Evolutionary conservation across 352 stramenopile genomes (phyloP), one percentile per base, ranked within the genome.

Genomic region (Phytophthora niederhauseri): DNA sequence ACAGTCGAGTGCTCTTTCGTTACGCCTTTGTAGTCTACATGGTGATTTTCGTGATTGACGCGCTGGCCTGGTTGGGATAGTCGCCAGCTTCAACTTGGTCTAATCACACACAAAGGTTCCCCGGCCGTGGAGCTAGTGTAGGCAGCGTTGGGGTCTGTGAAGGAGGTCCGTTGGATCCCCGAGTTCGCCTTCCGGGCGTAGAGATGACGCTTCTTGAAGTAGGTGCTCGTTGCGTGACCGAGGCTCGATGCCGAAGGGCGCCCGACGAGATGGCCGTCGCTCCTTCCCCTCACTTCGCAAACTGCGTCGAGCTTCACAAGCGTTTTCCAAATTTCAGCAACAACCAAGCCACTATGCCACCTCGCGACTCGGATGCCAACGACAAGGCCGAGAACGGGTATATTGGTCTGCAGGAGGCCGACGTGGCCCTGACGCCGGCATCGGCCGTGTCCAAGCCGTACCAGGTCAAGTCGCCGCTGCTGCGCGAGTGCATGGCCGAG

Each of bases 401-500:
- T 57, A n/a, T 68, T 2, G 65, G 66, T 12, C 53, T 75, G 12
- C 64, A 72, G 54, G 68, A 74, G 43, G 34, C 72, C 11, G 70
- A 78, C 51, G 67, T 78, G 24, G 56, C 28, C 8, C 59, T 72
- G 52, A 57, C 56, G 15, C 34, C 61, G 8, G 49, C 34, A 31
- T 31, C 50, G 30, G 57, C 71, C 4, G 45, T 48, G 38, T 14
- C 45, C 45, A 74, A 74, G 45, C 51, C 70, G 41, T 79, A 71
- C 52, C 64, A 74, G 34, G 64, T 80, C 65, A 83, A 80, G 66
- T 79, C 64, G 4, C 73, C 73, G 34, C 66, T 84, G 26, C 17
- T 81, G 46, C 83, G 83, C 24, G 78, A 92, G 63, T 90, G 84
- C 48, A 34, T 90, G 20, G 81, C 80, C 45, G 84, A 90, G 62